phyloP scores from a whole-genome alignment of 495 filamentous ascomycete genomes.

The Penicillium pulvis region DNA sequence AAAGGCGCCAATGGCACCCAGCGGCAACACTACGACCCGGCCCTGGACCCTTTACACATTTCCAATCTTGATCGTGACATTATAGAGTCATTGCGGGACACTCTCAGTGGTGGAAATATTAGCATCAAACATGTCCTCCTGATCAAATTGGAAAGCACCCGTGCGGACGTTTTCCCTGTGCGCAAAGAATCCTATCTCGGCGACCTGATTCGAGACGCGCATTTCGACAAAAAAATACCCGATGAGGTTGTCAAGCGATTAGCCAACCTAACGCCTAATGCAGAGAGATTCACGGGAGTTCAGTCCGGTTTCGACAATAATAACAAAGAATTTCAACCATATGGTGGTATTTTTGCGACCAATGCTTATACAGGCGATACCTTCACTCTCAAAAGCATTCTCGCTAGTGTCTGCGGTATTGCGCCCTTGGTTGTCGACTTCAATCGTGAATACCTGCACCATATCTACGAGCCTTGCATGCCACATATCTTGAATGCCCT shows the following conservation, averaged over 20 bases:
- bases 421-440: slow-evolving; percentile 45
- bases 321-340: slow-evolving; percentile 17
- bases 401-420: slow-evolving; percentile 42
- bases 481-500: slow-evolving; percentile 41
- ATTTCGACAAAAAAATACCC: slow-evolving; percentile 23
- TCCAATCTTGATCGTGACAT: slow-evolving; percentile 41
- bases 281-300: slow-evolving; percentile 37
- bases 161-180: slow-evolving; percentile 47
- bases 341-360: slow-evolving; percentile 40
- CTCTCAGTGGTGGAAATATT: slow-evolving; percentile 29
- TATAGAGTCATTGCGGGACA: slow-evolving; percentile 30
- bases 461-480: slow-evolving; percentile 48
- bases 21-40: slow-evolving; percentile 36
- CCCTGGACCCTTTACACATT: slow-evolving; percentile 40
- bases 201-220: slow-evolving; percentile 28
- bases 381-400: slow-evolving; percentile 45
- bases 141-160: slow-evolving; percentile 45
- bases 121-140: slow-evolving; percentile 42
- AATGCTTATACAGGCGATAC: slow-evolving; percentile 39
- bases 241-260: slow-evolving; percentile 31
- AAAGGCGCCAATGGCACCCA: slow-evolving; percentile 6
- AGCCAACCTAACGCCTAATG: slow-evolving; percentile 35
- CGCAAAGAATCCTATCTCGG: slow-evolving; percentile 33
- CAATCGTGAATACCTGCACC: slow-evolving; percentile 36
- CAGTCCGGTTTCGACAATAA: slow-evolving; percentile 20